Base-by-base conservation (phyloP, 1,139 yeast species). In the Debaryomyces nepalensis region DNA sequence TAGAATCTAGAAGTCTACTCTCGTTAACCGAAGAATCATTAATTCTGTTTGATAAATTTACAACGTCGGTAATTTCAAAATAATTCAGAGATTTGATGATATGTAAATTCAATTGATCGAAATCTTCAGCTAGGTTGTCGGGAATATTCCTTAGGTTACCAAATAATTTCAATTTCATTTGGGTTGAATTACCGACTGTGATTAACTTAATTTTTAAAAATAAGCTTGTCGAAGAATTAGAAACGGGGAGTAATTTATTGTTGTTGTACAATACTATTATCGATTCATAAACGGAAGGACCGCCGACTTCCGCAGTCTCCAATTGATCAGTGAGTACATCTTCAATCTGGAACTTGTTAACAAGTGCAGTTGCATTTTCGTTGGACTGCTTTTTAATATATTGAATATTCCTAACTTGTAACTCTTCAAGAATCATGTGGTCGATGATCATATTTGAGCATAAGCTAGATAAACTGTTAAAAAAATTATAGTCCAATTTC, bases 401-500 rank as follows among this genome's bases (percentile, higher is more conserved):
- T 39, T 59, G 59, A 40, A 79, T 68, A 1, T 68, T 65, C 46
- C 70, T 66, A 11, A 52, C 53, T 24, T 70, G 71, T 46, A 85
- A 68, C 45, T 86, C 89, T 50, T 80, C 84, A 12, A 81, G 68
- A 5, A 85, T 72, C 70, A 84, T 72, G 49, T 84, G 85, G 46
- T 82, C 79, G 40, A 84, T 74, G 40, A 85, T 76, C 63, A 74
- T 75, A 43, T 82, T 81, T 2, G 85, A 74, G 22, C 86, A 76
- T 9, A 73, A 55, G 26, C 72, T 74, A 10, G 84, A 73, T 33
- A 84, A 61, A 2, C 68, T 61, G 40, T 70, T 64, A 44, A 84
- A 75, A 47, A 75, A 79, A 37, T 67, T 67, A 53, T 81, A 82
- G 21, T 75, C 68, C 55, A 75, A 54, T 47, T 59, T 51, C 46